phyloP scores from a whole-genome alignment of 345 rosid species.

The Diplotaxis tenuifolia region DNA sequence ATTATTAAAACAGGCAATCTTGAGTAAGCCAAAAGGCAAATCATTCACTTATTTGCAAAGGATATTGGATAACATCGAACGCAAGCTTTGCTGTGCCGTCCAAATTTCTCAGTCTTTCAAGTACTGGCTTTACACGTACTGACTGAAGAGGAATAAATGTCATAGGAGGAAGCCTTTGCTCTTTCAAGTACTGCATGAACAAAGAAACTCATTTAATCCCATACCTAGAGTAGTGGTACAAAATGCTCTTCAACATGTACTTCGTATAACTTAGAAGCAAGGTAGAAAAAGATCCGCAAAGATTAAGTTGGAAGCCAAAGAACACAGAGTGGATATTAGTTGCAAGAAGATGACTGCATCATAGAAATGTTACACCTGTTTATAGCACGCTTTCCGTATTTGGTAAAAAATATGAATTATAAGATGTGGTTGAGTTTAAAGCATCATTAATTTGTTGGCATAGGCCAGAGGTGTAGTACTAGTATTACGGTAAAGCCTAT shows the following conservation, averaged over 20 bases:
- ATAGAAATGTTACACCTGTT: constrained; percentile 18
- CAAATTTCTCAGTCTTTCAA: constrained; percentile 75
- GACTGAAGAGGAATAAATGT: constrained; percentile 97
- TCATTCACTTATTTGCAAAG: constrained; percentile 45
- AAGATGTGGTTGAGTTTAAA: constrained; percentile 11
- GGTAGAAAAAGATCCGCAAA: constrained; percentile 12
- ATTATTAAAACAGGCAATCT: constrained; percentile 4
- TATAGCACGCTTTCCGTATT: not conserved
- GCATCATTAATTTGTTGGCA: constrained; percentile 16
- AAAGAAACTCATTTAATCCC: constrained; percentile 23
- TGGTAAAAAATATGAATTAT: constrained; percentile 5
- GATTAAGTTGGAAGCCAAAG: constrained; percentile 3
- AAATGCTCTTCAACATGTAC: constrained; percentile 9
- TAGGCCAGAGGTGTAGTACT: constrained; percentile 6
- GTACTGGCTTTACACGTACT: constrained; percentile 83
- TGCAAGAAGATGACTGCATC: constrained; percentile 17
- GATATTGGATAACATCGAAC: constrained; percentile 96
- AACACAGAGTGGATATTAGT: not conserved
- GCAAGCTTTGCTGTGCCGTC: constrained; percentile 81
- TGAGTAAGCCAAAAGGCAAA: constrained; percentile 16
- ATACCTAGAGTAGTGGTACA: constrained; percentile 1
- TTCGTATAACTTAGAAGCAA: not conserved
- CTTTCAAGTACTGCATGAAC: constrained; percentile 83
- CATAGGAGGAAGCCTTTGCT: constrained; percentile 98
- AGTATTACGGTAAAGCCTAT: constrained; percentile 12